Evolutionary conservation across 306 rosid genomes (phyloP).

Genomic region (Fragaria vesca): DNA sequence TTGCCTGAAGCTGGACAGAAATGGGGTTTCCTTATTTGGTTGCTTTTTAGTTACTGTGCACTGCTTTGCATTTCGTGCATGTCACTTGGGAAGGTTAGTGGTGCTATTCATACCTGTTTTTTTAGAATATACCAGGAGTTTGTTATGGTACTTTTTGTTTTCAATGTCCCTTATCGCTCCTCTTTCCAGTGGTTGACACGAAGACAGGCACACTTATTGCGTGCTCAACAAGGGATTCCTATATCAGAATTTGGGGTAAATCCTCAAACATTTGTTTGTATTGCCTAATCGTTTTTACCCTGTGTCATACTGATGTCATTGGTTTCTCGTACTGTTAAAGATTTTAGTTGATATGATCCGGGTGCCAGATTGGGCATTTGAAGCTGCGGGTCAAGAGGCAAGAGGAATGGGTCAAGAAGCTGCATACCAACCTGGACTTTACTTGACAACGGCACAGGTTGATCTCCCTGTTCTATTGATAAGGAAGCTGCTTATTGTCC

Average conservation of each 20-base stretch:
- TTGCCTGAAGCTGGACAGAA: conserved; percentile 89
- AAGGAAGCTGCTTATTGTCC: conserved; percentile 11
- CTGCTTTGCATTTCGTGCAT: conserved; percentile 81
- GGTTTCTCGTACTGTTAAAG: conserved; percentile 41
- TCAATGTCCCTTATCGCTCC: neutral
- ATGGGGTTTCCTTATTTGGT: conserved; percentile 99
- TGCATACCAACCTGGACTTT: conserved; percentile 91
- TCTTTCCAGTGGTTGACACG: conserved; percentile 83
- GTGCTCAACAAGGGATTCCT: conserved; percentile 97
- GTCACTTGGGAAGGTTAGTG: conserved; percentile 89
- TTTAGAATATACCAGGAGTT: conserved; percentile 5
- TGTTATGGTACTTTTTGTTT: conserved; percentile 18
- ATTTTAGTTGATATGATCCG: conserved; percentile 93
- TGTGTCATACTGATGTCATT: conserved; percentile 16
- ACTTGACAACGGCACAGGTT: conserved; percentile 97
- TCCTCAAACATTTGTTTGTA: neutral
- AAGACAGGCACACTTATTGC: conserved; percentile 89
- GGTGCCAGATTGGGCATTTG: conserved; percentile 99
- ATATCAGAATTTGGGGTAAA: conserved; percentile 91
- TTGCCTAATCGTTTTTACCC: neutral
- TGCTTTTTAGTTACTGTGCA: conserved; percentile 94
- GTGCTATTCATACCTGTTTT: neutral
- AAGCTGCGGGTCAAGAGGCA: conserved; percentile 96
- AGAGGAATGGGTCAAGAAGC: conserved; percentile 96
- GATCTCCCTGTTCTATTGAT: neutral